A percentile compares a stretch with the other conserved stretches of the same genome.
phyloP scores from a whole-genome alignment of 495 filamentous ascomycete species.

The Thozetella sp. region DNA sequence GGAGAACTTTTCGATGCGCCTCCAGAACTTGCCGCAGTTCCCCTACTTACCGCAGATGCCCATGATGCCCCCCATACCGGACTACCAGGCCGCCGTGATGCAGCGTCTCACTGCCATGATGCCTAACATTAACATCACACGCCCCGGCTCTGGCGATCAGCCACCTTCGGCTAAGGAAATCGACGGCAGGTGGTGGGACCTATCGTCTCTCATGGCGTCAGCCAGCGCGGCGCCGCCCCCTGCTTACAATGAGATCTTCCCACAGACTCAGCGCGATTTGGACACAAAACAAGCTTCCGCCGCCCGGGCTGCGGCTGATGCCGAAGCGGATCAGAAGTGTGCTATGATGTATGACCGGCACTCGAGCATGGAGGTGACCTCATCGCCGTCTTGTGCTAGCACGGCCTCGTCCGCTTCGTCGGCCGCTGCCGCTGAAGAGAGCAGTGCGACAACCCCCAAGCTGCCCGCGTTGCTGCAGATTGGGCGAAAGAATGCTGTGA shows the following conservation, averaged over 20 bases:
- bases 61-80: constrained; percentile 61
- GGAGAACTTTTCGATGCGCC: constrained; percentile 44
- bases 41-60: constrained; percentile 28
- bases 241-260: constrained; percentile 82
- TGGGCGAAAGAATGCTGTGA: constrained; percentile 53
- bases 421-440: not conserved
- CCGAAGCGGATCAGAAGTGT: constrained; percentile 68
- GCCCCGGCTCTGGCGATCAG: constrained; percentile 37
- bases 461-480: constrained; percentile 51
- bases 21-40: constrained; percentile 19
- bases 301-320: constrained; percentile 63
- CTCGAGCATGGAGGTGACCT: constrained; percentile 25
- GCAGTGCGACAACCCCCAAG: constrained; percentile 8
- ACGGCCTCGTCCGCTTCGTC: not conserved
- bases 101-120: constrained; percentile 77
- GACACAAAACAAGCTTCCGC: constrained; percentile 65
- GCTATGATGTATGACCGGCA: constrained; percentile 54
- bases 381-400: not conserved
- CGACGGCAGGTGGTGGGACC: constrained; percentile 71
- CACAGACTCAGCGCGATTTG: constrained; percentile 38
- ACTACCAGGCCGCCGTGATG: constrained; percentile 69
- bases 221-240: constrained; percentile 57
- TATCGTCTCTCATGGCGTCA: constrained; percentile 46
- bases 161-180: constrained; percentile 46
- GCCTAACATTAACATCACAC: constrained; percentile 51